A percentile compares a stretch with the other conserved stretches of the same genome.
Conservation (phyloP, 225 moss, liverwort and hornwort species). For the Rhytidiadelphus loreus region DNA sequence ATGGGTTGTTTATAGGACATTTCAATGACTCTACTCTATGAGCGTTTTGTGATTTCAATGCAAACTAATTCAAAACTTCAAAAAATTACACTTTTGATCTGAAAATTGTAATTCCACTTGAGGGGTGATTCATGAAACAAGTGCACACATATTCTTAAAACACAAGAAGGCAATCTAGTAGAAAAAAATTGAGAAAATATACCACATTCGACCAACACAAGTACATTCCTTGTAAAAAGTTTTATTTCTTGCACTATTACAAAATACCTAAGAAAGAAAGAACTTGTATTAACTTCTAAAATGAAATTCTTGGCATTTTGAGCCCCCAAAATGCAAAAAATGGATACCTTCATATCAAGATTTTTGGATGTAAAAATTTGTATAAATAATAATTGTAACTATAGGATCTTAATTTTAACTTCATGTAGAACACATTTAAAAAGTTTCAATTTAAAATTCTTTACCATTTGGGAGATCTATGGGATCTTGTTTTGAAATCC, state of each 20-base stretch:
- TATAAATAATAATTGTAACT: neutral
- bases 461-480: neutral
- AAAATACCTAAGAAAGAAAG: fast-evolving
- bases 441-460: neutral
- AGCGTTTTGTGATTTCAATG: no score
- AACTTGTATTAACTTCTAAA: neutral
- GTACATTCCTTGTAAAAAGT: neutral
- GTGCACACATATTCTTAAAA: neutral
- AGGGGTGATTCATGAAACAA: no score
- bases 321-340: fast-evolving
- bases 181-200: no score
- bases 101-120: no score
- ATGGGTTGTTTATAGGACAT: no score
- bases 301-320: neutral
- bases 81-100: no score
- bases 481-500: neutral
- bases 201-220: no score
- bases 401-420: neutral
- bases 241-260: neutral
- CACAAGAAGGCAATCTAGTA: neutral
- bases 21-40: no score
- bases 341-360: neutral
- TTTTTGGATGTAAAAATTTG: neutral
- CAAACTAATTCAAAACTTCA: no score
- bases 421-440: neutral